Evolutionary conservation across 225 moss, liverwort and hornwort genomes (phyloP), one percentile per base, ranked within the genome.

Genomic region (Antitrichia curtipendula): DNA sequence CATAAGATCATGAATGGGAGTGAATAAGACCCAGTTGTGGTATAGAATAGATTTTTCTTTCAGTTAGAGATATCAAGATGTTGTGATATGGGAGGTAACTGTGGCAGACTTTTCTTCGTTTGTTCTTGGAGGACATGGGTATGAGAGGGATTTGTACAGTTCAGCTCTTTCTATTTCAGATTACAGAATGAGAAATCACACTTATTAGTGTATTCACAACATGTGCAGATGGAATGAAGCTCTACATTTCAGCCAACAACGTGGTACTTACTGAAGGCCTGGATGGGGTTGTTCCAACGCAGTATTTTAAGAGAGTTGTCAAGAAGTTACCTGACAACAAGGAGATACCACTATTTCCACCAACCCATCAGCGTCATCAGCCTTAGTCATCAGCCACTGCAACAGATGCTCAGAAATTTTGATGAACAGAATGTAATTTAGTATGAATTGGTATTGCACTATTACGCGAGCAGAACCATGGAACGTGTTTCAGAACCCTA

Each of bases 211-310:
- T 70, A 24, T 18, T 75, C 47, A 14, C 34, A 77, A 90, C 15
- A 52, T 89, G 27, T 91, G 90, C 94, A 97, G 97, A 95, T 92
- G 96, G 92, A 53, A 95, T 99, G 94, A 96, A 95, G 87, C 90
- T 99, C 28, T 97, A 93, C 86, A 78, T 95, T 14, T 99, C 99
- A 61, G 97, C 92, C 17, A 99, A 99, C 89, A 93, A 94, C 50
- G 99, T 99, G 21, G 89, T 99, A 57, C 94, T 97, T 43, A 99
- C 97, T 10, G 99, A 96, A 90, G 99, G 99, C 43, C 89, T 96
- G 68, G 85, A 93, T 60, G 98, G 98, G 80, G 94, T 95, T 19
- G 91, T 99, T 81, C 92, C 95, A 52, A 82, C 90, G 2, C 81
- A 93, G 82, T 99, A 99, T 68, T 97, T 99, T 79, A 81, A 86